Evolutionary conservation across 768 basidiomycete species (phyloP).

Genomic region (Russula virescens): DNA sequence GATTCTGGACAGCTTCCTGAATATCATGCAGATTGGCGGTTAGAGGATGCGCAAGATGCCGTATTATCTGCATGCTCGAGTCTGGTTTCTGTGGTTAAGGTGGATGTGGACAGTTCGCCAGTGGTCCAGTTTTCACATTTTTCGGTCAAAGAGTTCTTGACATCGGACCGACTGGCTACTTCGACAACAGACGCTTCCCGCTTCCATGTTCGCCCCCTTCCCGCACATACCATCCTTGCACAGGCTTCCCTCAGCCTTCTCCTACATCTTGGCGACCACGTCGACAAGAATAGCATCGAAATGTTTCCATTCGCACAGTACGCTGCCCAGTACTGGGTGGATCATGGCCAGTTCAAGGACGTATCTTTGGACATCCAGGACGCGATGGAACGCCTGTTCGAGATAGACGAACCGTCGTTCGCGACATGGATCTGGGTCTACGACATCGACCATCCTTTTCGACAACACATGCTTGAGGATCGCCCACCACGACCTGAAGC

Average conservation of each 20-base stretch:
- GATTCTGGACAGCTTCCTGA: not conserved
- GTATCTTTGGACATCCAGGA: not conserved
- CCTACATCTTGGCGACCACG: not conserved
- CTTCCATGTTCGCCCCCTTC: not conserved
- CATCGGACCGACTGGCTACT: not conserved
- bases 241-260: constrained; percentile 5
- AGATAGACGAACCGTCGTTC: not conserved
- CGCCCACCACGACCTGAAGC: not conserved
- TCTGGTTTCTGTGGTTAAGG: not conserved
- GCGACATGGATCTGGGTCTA: constrained; percentile 5
- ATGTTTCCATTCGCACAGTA: not conserved
- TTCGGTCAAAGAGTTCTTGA: constrained; percentile 18
- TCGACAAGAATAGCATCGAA: not conserved
- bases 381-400: not conserved
- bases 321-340: constrained; percentile 7
- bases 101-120: not conserved
- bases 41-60: not conserved
- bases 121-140: constrained; percentile 17
- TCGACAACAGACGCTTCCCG: not conserved
- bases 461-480: not conserved
- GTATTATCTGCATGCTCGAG: constrained; percentile 5
- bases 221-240: constrained; percentile 5
- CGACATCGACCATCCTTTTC: not conserved
- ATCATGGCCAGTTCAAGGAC: not conserved
- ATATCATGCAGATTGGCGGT: not conserved